phyloP scores from a whole-genome alignment of 805 yeast genomes.

The Wickerhamomyces strasburgensis region DNA sequence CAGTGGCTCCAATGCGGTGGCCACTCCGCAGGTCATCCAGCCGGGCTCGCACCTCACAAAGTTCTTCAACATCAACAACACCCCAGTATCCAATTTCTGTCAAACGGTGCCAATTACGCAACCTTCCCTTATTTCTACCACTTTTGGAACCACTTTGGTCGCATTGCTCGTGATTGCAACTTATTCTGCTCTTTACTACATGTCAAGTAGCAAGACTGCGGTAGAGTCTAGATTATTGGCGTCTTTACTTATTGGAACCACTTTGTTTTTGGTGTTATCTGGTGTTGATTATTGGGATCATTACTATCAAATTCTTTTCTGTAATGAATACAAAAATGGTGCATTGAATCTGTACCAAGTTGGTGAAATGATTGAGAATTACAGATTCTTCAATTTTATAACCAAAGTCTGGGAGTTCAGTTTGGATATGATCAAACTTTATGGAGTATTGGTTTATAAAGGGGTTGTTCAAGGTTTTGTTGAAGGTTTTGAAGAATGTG shows the following conservation, averaged over 20 bases:
- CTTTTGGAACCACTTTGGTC: constrained; percentile 22
- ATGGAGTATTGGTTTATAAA: constrained; percentile 13
- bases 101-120: constrained; percentile 18
- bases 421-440: constrained; percentile 2
- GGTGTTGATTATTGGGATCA: constrained; percentile 25
- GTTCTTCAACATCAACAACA: constrained; percentile 21
- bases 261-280: constrained; percentile 9
- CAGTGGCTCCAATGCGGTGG: neutral
- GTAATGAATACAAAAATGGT: constrained; percentile 27
- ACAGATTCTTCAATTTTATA: constrained; percentile 12
- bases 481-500: constrained; percentile 6
- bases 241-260: constrained; percentile 20
- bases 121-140: constrained; percentile 23
- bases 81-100: constrained; percentile 24
- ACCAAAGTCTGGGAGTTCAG: neutral
- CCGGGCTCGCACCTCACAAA: constrained; percentile 9
- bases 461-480: constrained; percentile 14
- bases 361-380: constrained; percentile 19
- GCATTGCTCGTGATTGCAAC: constrained; percentile 9
- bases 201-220: constrained; percentile 7
- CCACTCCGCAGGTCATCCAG: neutral
- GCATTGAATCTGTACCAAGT: constrained; percentile 21
- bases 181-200: constrained; percentile 12
- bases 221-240: constrained; percentile 23
- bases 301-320: constrained; percentile 19